A percentile compares a stretch with the other conserved stretches of the same genome.
Conservation (phyloP, 1,284 basidiomycete genomes). For the Boletellus deceptivus region DNA sequence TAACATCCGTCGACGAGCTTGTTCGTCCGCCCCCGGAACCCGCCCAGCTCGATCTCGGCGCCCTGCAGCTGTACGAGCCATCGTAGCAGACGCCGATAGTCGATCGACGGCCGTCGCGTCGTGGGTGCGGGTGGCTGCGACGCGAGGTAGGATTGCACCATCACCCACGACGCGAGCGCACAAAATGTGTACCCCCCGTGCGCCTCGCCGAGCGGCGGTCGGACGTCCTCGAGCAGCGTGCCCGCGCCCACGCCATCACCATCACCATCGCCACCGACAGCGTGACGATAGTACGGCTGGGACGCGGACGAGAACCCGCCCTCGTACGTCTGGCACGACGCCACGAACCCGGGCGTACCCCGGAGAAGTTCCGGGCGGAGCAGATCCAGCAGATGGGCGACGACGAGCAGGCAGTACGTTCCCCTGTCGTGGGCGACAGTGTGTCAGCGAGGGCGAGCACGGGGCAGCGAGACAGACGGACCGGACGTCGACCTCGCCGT, state of each 20-base stretch:
- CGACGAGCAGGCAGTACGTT: slow-evolving; percentile 72
- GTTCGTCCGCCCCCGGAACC: slow-evolving; percentile 92
- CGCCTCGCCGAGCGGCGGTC: slow-evolving; percentile 83
- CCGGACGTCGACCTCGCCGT: slow-evolving; percentile 94
- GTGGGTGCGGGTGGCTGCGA: neutral
- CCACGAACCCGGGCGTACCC: slow-evolving; percentile 63
- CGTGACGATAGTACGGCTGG: slow-evolving; percentile 52
- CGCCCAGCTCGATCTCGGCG: slow-evolving; percentile 78
- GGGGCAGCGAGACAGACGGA: slow-evolving; percentile 22
- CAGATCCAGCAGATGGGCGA: slow-evolving; percentile 74
- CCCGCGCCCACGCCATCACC: too few relatives aligned
- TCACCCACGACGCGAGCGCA: slow-evolving; percentile 80
- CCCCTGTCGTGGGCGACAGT: slow-evolving; percentile 43
- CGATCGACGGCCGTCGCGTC: slow-evolving; percentile 37
- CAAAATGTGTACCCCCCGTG: slow-evolving; percentile 99
- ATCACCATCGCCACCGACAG: too few relatives aligned
- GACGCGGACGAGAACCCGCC: slow-evolving; percentile 91
- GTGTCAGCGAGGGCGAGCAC: too few relatives aligned
- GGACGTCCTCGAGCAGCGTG: slow-evolving; percentile 40
- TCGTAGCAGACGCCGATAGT: slow-evolving; percentile 63
- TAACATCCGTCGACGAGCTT: slow-evolving; percentile 99
- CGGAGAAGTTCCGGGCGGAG: slow-evolving; percentile 84
- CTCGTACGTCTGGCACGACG: slow-evolving; percentile 95
- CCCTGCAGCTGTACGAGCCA: slow-evolving; percentile 94
- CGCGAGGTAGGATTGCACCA: slow-evolving; percentile 61